Conservation (phyloP, 257 asterid genomes). For the Solanum okadae region DNA sequence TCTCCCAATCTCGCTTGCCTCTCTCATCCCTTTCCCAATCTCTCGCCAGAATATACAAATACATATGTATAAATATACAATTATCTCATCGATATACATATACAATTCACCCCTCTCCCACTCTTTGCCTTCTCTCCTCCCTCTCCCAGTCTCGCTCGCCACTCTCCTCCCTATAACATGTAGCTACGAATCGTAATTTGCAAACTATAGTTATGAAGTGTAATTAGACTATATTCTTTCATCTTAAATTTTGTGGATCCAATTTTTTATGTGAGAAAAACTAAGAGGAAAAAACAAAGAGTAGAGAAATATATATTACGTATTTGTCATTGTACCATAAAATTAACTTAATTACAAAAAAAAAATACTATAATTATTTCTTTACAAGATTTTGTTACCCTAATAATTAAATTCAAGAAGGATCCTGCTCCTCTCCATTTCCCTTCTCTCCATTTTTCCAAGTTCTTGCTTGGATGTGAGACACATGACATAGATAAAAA, state of each 20-base stretch:
- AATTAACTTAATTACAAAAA: not conserved
- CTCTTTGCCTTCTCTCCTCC: too few species aligned
- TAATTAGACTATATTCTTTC: too few species aligned
- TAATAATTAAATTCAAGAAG: not conserved
- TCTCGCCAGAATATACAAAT: too few species aligned
- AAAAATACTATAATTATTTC: not conserved
- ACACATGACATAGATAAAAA: not conserved
- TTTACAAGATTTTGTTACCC: not conserved
- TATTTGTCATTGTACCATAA: too few species aligned
- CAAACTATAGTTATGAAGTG: too few species aligned
- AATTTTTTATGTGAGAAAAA: not conserved
- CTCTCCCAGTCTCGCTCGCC: too few species aligned
- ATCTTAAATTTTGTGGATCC: not conserved
- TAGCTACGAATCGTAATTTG: not conserved
- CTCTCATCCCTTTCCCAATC: too few species aligned
- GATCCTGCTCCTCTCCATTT: not conserved
- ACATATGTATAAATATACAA: too few species aligned
- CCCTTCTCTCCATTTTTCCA: not conserved
- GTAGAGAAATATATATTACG: not conserved
- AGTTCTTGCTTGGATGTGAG: not conserved
- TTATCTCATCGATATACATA: too few species aligned
- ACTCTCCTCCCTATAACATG: too few species aligned
- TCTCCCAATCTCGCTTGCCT: too few species aligned
- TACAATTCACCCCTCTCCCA: too few species aligned
- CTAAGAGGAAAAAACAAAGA: not conserved